These are phyloP conservation scores for Gardenia jasminoides DNA, from an alignment of 257 asterid species.

Conservation along the genomic window DNA sequence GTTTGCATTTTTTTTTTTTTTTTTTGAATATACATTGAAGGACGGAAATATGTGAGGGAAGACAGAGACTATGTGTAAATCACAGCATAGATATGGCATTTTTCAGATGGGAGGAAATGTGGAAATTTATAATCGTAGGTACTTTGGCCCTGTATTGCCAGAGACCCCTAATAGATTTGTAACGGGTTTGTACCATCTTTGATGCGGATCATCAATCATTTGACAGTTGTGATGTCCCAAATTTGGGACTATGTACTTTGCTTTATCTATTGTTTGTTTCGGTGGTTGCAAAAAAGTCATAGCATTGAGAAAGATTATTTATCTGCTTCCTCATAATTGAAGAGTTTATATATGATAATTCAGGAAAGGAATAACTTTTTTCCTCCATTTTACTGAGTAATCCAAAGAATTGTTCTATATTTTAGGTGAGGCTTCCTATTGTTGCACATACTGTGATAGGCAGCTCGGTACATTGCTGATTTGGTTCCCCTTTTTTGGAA, in stretches of 20 bases:
- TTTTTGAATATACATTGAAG: neutral
- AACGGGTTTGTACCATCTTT: neutral
- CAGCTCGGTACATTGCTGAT: neutral
- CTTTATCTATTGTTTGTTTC: neutral
- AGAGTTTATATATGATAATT: neutral
- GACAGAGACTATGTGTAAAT: neutral
- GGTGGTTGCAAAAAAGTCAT: neutral
- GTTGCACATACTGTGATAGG: neutral
- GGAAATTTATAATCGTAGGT: neutral
- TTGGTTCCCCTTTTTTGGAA: too few relatives aligned
- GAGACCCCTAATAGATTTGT: neutral
- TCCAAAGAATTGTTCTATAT: neutral
- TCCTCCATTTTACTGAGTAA: neutral
- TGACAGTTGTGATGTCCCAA: neutral
- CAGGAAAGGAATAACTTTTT: neutral
- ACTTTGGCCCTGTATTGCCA: neutral
- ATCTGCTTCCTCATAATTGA: neutral
- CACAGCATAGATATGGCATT: neutral
- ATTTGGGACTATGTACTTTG: neutral
- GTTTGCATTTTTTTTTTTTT: too few relatives aligned
- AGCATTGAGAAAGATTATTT: neutral
- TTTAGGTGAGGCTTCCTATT: neutral
- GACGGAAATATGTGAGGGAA: neutral
- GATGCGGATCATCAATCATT: too few relatives aligned
- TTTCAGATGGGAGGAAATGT: neutral